Base-by-base conservation (phyloP, 169 alveolate genomes). In the Eimeria nieschulzi region DNA sequence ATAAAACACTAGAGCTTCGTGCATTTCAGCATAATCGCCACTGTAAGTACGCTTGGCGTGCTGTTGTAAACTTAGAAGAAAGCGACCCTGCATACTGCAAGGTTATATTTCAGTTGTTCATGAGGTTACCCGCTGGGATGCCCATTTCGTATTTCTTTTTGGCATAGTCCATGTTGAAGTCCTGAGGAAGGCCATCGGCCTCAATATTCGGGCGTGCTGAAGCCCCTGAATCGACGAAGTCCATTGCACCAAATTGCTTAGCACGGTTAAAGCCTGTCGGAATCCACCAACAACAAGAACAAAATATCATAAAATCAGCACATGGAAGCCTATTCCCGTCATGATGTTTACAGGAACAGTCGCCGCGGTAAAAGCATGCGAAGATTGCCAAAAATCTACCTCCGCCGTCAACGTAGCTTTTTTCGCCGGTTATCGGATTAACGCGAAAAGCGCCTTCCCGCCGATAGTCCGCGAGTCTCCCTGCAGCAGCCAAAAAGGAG, bases 361-460 rank as follows among this genome's bases (percentile, higher is more conserved):
- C 68, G 68, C 23, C 68, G 68, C 68, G n/a, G 23, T 5, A 59
- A 59, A 59, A 12, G 68, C 7, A 5, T 21, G 15, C 46, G 72
- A 55, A 9, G 55, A 7, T 19, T 9, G 23, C 19, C 26, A 25
- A 25, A 64, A 64, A 59, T 23, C 26, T 68, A 80, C 88, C 88
- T 80, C 88, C 88, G 63, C 90, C 93, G 54, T 88, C 93, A 23
- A 88, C 85, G 26, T 13, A 21, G 63, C 75, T 83, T 17, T 19
- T 51, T n/a, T 61, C 75, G 83, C 93, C 93, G 55, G 93, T 88
- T 8, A 19, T 10, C 54, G 83, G 76, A 53, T 88, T 78, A 21
- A 76, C 78, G 19, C 93, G 93, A n/a, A 33, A 88, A 1, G 93
- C 93, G 82, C 93, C 93, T 33, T 78, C 72, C 55, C 73, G 64